A percentile compares a stretch with the other conserved stretches of the same genome.
phyloP scores from a whole-genome alignment of 2,329 filamentous ascomycete species.

The Exophiala dermatitidis region DNA sequence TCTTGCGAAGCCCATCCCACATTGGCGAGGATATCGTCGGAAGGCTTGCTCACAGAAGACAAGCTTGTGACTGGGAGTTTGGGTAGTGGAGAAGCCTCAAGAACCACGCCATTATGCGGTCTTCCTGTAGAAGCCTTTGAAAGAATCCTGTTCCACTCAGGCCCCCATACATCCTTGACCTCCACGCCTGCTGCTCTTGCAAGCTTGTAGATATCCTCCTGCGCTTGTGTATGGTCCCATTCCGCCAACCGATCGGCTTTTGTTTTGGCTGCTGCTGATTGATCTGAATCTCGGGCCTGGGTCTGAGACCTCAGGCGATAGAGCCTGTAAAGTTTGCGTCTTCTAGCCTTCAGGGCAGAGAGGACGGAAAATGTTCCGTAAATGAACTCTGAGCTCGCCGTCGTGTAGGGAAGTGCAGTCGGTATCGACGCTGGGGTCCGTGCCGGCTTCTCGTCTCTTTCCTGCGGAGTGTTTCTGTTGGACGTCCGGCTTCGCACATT shows the following conservation, averaged over 20 bases:
- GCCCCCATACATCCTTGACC: constrained; percentile 29
- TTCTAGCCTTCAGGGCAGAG: constrained; percentile 62
- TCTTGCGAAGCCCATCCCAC: constrained; percentile 65
- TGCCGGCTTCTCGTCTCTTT: neutral
- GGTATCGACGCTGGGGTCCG: neutral
- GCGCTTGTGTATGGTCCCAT: neutral
- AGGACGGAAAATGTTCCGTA: constrained; percentile 77
- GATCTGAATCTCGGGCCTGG: neutral
- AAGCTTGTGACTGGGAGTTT: constrained; percentile 59
- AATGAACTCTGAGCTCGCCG: constrained; percentile 82
- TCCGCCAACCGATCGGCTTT: neutral
- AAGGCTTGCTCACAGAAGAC: constrained; percentile 41
- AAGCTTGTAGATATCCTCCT: constrained; percentile 11
- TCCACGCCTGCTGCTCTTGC: constrained; percentile 11
- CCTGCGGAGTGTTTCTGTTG: neutral
- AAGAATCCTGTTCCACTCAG: constrained; percentile 59
- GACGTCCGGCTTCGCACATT: neutral
- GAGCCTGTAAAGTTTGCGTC: constrained; percentile 72
- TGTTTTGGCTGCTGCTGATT: neutral
- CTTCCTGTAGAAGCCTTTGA: constrained; percentile 76
- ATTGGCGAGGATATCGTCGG: constrained; percentile 51
- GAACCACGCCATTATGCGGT: constrained; percentile 81
- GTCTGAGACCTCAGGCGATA: constrained; percentile 52
- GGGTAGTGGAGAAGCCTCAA: constrained; percentile 80
- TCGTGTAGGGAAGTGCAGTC: constrained; percentile 60